Evolutionary conservation across 2,329 filamentous ascomycete species (phyloP), one percentile per base, ranked within the genome.

Genomic region (Verticillium alfalfae): DNA sequence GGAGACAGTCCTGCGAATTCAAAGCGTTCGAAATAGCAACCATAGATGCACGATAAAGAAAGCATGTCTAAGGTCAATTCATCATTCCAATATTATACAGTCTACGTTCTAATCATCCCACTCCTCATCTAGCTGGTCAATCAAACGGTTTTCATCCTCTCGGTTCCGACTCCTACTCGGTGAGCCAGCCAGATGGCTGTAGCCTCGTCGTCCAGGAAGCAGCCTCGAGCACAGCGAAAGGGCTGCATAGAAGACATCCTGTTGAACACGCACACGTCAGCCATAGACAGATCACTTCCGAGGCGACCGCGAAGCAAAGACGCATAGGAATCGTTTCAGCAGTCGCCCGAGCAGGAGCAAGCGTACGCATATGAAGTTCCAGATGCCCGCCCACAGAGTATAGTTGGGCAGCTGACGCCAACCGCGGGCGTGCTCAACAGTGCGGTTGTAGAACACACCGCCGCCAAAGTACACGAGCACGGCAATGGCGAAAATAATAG

Each of bases 401-500:
- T 95, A 97, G 78, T 99, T 98, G 60, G 95, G 95, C 68, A 97
- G 79, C 75, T 99, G 95, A 68, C 91, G 87, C 95, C 94, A 98
- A 57, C 95, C 95, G 65, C 95, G 85, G 69, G 96, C 93, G 73
- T 99, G 92, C 76, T 93, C 89, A 62, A 99, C 93, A 37, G 92
- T 96, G 63, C 95, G 87, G 76, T 97, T 94, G 80, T 98, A 99
- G 65, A 97, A 93, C 68, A 96, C 90, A 70, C 95, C 95, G 67
- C 95, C 95, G 41, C 96, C 84, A 61, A 97, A 80, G 76, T 99
- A 99, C 26, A 95, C 95, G 10, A 94, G 78, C 41, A 97, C 83
- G 10, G 93, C 91, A 63, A 87, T 84, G 63, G 82, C 79, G 67
- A 86, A 84, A 73, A 99, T 98, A 66, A 98, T 89, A 64, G 91